Evolutionary conservation across 164 flowering plant genomes (phyloP), one percentile per base, ranked within the genome.

Genomic region (Liquidambar formosana): DNA sequence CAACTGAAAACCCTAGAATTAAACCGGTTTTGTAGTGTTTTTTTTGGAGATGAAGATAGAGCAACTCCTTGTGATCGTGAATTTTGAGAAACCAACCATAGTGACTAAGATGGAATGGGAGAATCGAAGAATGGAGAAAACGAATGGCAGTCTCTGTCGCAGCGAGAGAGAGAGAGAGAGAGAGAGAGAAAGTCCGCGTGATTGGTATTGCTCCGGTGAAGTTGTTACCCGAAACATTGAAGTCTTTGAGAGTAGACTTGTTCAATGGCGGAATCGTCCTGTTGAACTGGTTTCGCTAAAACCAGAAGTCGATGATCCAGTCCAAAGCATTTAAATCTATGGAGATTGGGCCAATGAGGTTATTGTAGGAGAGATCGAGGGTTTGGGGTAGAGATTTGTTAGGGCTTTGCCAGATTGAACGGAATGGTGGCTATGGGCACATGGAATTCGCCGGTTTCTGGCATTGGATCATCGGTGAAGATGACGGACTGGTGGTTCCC

Each of bases 121-220:
- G 73, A 51, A 2, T 57, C 75, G 64, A 81, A 81, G 66, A 79
- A 82, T 13, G 81, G 83, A 8, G 77, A 26, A 0, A 53, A 63
- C 0, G 78, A 51, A 8, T 11, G 18, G 67, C 85, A 82, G 12
- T 65, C 71, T 43, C 15, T 69, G 63, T 78, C 78, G 28, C 86
- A 84, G 66, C 86, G n/a, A n/a, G n/a, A n/a, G n/a, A 83, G 52
- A 83, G 77, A 13, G 66, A 49, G 84, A 54, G 13, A 71, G 80
- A 82, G 41, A 74, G 72, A 3, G 74, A 74, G 5, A 82, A 70
- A 9, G 83, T 65, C 0, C 80, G 71, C 13, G 83, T 79, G 22
- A 64, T 65, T 5, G 86, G 86, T 3, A 83, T 57, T 10, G 53
- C 26, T 4, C 86, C 86, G 38, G 80, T 67, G 45, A 83, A 67